Percentiles rank a stretch among this genome's conserved stretches.
These are phyloP conservation scores for Blastobotrys attinorum DNA, from an alignment of 805 yeast species.

Conservation along the genomic window DNA sequence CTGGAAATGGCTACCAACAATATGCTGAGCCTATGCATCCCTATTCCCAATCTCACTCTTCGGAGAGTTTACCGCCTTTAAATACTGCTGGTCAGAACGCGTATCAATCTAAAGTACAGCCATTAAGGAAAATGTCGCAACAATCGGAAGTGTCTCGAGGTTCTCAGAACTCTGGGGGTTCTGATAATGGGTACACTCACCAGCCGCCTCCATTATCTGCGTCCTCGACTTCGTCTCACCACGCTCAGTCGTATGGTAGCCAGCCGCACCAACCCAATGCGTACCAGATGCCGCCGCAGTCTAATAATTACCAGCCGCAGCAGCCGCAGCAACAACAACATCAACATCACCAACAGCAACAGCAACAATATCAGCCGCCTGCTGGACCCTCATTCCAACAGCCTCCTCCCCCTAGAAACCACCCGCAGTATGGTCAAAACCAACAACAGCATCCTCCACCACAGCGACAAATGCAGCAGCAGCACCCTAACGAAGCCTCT, in stretches of 20 bases:
- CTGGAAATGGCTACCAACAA: background rate
- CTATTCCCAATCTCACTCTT: background rate
- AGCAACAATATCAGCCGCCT: background rate
- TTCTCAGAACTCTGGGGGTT: no score
- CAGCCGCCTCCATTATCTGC: no score
- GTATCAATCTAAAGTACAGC: slow-evolving; percentile 6
- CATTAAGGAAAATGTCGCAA: slow-evolving; percentile 2
- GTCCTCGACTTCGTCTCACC: no score
- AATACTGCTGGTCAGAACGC: slow-evolving; percentile 1
- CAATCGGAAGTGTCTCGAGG: no score
- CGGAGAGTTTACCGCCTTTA: slow-evolving; percentile 4
- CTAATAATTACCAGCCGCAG: background rate
- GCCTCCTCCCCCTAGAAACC: no score
- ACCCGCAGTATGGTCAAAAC: slow-evolving; percentile 1
- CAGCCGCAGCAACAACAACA: background rate
- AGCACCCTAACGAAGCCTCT: background rate
- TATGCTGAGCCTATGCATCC: background rate
- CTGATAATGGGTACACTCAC: background rate
- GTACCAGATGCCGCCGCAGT: background rate
- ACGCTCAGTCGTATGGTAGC: background rate
- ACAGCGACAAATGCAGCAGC: slow-evolving; percentile 1
- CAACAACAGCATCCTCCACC: slow-evolving; percentile 2
- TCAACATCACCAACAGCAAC: background rate
- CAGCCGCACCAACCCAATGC: background rate
- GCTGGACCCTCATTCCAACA: background rate